Base-by-base conservation (phyloP, 257 asterid species). In the Eustoma russellianum region DNA sequence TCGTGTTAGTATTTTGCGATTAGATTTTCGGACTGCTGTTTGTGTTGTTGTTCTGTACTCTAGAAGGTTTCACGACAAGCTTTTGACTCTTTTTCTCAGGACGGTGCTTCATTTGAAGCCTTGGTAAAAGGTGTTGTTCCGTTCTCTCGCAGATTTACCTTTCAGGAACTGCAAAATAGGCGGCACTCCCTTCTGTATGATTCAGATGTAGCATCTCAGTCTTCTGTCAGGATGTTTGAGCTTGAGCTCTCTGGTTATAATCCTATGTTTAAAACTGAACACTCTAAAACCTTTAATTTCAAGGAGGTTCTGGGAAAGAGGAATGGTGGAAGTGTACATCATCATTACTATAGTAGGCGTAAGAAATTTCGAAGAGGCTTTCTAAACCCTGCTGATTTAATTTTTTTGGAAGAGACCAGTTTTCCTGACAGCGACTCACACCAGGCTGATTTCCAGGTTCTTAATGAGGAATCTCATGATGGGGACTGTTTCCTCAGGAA, bases 171-270 rank as follows among this genome's bases (percentile, higher is more conserved):
- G 69, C 83, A 61, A 53, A 82, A 77, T 62, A 77, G 95, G 57
- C 87, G 97, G 98, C 58, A 79, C 59, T 71, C 94, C 61, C 95
- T 92, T 74, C 90, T 92, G 40, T 85, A 85, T 61, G 95, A 92
- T 67, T 79, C 95, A 15, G 88, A 79, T 70, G 62, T 92, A 50
- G 72, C 98, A 41, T 63, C 68, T 59, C 79, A 70, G 66, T 83
- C 94, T 57, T 79, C 97, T 65, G 74, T 62, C 44, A 63, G 56
- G 55, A 84, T 91, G 75, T 77, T 79, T 56, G 86, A 87, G 77
- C 93, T 91, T 53, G 98, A 84, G 70, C 73, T 79, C 53, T 80
- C 95, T 64, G 95, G 94, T 60, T 55, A 70, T 52, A 80, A 59
- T 74, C 78, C 86, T 41, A 53, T 76, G 35, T 58, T 78, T 24